Evolutionary conservation across 2,329 filamentous ascomycete species (phyloP), one percentile per base, ranked within the genome.

Genomic region (Aquanectria penicillioides): DNA sequence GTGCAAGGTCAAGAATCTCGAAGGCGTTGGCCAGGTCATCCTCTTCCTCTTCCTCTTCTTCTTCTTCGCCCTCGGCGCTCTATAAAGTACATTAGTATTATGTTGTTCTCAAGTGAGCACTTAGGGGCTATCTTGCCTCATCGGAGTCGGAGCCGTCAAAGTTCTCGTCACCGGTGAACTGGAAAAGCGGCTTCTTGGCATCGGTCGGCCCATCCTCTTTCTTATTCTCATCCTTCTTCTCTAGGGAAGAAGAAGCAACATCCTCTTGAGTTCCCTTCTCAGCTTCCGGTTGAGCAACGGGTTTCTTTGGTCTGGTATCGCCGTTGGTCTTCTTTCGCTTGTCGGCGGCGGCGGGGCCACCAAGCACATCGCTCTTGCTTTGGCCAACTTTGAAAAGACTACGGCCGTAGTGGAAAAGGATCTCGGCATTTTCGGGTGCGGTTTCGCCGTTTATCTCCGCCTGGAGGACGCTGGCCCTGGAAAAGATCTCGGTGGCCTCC

Each of bases 361-460:
- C 95, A 29, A 99, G 83, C 20, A 99, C 94, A 72, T 98, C 94
- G 73, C 93, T 97, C 77, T 97, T 97, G 75, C 88, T 89, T 74
- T 98, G 91, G 25, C 94, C 95, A 59, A 98, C 91, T 75, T 94
- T 94, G 83, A 97, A 98, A 17, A 99, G 81, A 55, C 93, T 93
- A 73, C 94, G 92, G 12, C 95, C 95, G 77, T 99, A 99, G 64
- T 93, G 86, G 76, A 97, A 99, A 17, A 98, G 86, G 41, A 99
- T 86, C 74, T 98, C 94, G 47, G 94, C 94, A 70, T 99, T 99
- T 57, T 93, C 89, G 4, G 92, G 88, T 13, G 88, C 88, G 84
- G 96, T 91, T 78, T 98, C 95, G 75, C 94, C 95, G 75, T 97
- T 95, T 74, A 97, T 82, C 74, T 92, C 87, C 57, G 92, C 92